phyloP scores from a whole-genome alignment of 805 yeast genomes.

The Yamadazyma sp. region DNA sequence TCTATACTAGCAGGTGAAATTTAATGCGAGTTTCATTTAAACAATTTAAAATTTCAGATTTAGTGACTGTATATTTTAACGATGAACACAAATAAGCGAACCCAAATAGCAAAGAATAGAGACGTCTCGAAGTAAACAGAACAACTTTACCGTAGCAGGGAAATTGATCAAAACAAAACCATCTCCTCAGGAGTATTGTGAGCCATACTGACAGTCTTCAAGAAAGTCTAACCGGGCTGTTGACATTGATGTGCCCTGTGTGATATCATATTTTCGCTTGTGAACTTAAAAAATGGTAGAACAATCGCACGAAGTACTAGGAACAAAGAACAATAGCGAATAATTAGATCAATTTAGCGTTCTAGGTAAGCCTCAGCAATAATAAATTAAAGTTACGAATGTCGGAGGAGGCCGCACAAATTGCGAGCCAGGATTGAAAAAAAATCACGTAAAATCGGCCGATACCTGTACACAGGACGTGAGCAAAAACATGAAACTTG shows the following conservation, averaged over 20 bases:
- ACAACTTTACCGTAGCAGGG: too few relatives aligned
- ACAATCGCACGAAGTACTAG: not conserved
- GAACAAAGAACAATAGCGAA: conserved; percentile 6
- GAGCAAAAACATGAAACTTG: conserved; percentile 3
- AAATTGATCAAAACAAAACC: too few relatives aligned
- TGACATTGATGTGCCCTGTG: too few relatives aligned
- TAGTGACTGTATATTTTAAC: conserved; percentile 8
- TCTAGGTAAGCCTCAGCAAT: conserved; percentile 3
- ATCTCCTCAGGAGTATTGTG: too few relatives aligned
- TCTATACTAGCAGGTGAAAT: conserved; percentile 3
- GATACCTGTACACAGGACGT: not conserved
- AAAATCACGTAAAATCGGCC: not conserved
- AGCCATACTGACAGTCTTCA: too few relatives aligned
- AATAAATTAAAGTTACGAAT: conserved; percentile 1
- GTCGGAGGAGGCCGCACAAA: not conserved
- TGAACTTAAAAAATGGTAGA: not conserved
- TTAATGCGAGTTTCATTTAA: conserved; percentile 11
- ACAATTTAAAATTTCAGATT: conserved; percentile 10
- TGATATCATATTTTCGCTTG: too few relatives aligned
- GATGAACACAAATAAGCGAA: conserved; percentile 2
- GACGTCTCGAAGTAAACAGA: too few relatives aligned
- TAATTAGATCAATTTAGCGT: conserved; percentile 7
- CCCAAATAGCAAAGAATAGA: not conserved
- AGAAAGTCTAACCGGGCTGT: too few relatives aligned
- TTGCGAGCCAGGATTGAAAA: not conserved